Conservation (phyloP, 2,329 filamentous ascomycete species). For the Phyllosticta citribraziliensis region DNA sequence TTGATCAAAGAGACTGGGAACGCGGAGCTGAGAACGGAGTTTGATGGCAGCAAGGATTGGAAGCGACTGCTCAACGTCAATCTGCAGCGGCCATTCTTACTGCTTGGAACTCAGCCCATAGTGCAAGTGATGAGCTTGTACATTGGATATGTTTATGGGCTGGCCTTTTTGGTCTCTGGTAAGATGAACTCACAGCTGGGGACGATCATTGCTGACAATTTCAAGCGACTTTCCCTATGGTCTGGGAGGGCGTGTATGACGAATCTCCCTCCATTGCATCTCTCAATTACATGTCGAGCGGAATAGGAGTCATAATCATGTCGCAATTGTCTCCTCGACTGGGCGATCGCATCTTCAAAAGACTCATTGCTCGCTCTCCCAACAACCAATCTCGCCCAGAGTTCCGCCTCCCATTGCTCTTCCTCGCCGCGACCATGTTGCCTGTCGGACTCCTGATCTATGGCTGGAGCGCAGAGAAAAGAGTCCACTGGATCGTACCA, state of each 20-base stretch:
- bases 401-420: slow-evolving; percentile 43
- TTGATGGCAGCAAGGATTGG: slow-evolving; percentile 27
- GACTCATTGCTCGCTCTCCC: slow-evolving; percentile 30
- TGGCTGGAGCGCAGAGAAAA: slow-evolving; percentile 46
- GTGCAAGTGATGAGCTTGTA: slow-evolving; percentile 63
- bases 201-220: slow-evolving; percentile 20
- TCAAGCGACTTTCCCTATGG: slow-evolving; percentile 38
- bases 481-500: slow-evolving; percentile 49
- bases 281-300: slow-evolving; percentile 59
- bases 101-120: slow-evolving; percentile 63
- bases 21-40: slow-evolving; percentile 42
- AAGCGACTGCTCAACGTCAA: slow-evolving; percentile 34
- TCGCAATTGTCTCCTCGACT: slow-evolving; percentile 54
- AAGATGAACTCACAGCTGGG: background rate
- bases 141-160: slow-evolving; percentile 51
- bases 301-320: slow-evolving; percentile 50
- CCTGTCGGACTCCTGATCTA: slow-evolving; percentile 49
- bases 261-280: slow-evolving; percentile 49
- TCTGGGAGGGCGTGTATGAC: slow-evolving; percentile 45
- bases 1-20: slow-evolving; percentile 48
- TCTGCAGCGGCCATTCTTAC: slow-evolving; percentile 59
- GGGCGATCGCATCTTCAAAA: slow-evolving; percentile 51
- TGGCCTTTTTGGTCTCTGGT: slow-evolving; percentile 38
- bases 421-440: slow-evolving; percentile 43
- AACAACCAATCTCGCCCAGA: slow-evolving; percentile 27